Base-by-base conservation (phyloP, 805 yeast genomes). In the Sporopachydermia lactativora region DNA sequence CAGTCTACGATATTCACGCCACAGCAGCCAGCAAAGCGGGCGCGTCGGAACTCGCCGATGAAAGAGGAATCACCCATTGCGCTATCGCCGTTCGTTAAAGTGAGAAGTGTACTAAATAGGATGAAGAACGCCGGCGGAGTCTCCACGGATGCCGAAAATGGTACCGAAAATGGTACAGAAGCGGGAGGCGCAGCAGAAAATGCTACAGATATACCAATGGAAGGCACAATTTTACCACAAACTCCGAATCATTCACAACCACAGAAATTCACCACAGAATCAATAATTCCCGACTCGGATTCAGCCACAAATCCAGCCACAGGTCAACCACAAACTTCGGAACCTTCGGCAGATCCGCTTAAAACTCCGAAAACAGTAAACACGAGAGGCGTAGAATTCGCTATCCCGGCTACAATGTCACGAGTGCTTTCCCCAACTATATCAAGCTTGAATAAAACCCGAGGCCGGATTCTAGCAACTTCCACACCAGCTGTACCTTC, bases 401-500 rank as follows among this genome's bases (percentile, higher is more conserved):
- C 31, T 24, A 8, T n/a, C n/a, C 31, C 31, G 8, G 8, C 31
- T 8, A 24, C 13, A 8, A 24, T 24, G n/a, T 24, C n/a, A n/a
- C 8, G 31, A 24, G 31, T n/a, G n/a, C 8, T n/a, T 8, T 24
- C 31, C 8, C 31, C 31, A 24, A 24, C 31, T n/a, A 24, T 24
- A 8, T 24, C 31, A 8, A 24, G 31, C n/a, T n/a, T 24, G n/a
- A 24, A 24, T n/a, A 24, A 24, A 24, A 8, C 31, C n/a, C 8
- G 31, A 24, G 31, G 31, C 31, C 8, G 31, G 41, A 41, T 14
- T 43, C 43, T 36, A 41, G 45, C 34, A 39, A 43, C 34, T 41
- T 41, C 18, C 40, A 36, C 34, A 43, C 17, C 38, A 41, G 45
- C 19, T 43, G 45, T 31, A 41, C 43, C 15, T 43, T 43, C 16